A percentile compares a stretch with the other conserved stretches of the same genome.
Conservation (phyloP, 768 basidiomycete species). For the Lactifluus piperatus region DNA sequence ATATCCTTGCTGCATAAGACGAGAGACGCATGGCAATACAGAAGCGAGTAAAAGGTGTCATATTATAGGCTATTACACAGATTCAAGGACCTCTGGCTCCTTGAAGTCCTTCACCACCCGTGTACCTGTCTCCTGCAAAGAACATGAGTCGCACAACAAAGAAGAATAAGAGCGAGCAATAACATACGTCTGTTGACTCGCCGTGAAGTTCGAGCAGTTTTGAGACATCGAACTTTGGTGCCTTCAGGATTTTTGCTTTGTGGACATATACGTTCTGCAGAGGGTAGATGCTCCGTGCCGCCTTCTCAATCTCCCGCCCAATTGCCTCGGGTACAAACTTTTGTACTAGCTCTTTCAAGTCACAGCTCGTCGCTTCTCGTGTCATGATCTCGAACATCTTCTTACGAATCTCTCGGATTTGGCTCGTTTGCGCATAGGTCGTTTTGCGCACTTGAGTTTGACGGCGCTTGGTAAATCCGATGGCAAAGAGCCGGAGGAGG, state of each 20-base stretch:
- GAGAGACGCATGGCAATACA: conserved; percentile 22
- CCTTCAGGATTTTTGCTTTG: conserved; percentile 98
- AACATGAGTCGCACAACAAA: conserved; percentile 15
- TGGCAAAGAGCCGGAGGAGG: conserved; percentile 96
- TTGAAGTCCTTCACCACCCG: conserved; percentile 94
- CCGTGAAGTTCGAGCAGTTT: conserved; percentile 97
- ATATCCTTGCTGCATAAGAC: conserved; percentile 32
- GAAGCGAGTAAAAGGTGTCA: conserved; percentile 10
- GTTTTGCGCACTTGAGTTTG: conserved; percentile 97
- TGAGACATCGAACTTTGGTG: conserved; percentile 92
- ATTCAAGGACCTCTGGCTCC: conserved; percentile 90
- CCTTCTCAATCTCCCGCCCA: conserved; percentile 99
- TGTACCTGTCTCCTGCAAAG: conserved; percentile 79
- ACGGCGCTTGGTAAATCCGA: conserved; percentile 97
- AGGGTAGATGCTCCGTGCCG: conserved; percentile 92
- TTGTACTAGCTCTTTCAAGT: conserved; percentile 96
- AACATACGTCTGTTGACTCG: conserved; percentile 84
- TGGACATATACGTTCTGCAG: conserved; percentile 98
- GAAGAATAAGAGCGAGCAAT: background rate
- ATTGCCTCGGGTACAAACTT: conserved; percentile 99
- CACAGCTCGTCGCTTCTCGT: conserved; percentile 88
- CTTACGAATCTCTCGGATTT: conserved; percentile 94
- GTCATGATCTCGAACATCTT: conserved; percentile 99
- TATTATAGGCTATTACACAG: conserved; percentile 53
- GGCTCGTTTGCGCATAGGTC: conserved; percentile 92